phyloP scores from a whole-genome alignment of 495 filamentous ascomycete species.

The Neurospora cerealis region DNA sequence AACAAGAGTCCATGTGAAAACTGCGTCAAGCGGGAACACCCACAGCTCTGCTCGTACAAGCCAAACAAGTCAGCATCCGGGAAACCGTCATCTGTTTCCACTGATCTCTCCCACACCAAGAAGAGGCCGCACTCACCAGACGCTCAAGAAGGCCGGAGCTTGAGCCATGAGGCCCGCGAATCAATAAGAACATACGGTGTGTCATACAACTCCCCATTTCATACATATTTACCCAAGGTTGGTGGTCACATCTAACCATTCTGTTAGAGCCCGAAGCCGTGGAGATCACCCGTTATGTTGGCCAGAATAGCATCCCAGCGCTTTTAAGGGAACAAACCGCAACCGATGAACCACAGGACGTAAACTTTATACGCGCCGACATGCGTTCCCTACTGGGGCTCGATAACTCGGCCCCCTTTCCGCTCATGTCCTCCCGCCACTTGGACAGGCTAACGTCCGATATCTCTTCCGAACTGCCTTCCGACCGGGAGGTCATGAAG shows the following conservation, averaged over 20 bases:
- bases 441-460: slow-evolving; percentile 60
- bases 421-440: slow-evolving; percentile 65
- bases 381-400: slow-evolving; percentile 74
- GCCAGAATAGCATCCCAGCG: slow-evolving; percentile 53
- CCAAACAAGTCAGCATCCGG: slow-evolving; percentile 51
- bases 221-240: not conserved
- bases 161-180: slow-evolving; percentile 31
- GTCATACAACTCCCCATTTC: not conserved
- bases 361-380: slow-evolving; percentile 44
- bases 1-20: slow-evolving; percentile 64
- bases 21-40: slow-evolving; percentile 63
- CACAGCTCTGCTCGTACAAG: slow-evolving; percentile 63
- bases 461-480: slow-evolving; percentile 55
- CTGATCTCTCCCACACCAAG: slow-evolving; percentile 23
- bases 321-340: slow-evolving; percentile 54
- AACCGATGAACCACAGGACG: slow-evolving; percentile 33
- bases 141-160: slow-evolving; percentile 24
- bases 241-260: not conserved
- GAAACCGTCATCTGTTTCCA: slow-evolving; percentile 24
- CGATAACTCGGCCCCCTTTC: slow-evolving; percentile 78
- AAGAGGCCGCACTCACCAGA: slow-evolving; percentile 39
- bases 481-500: slow-evolving; percentile 53
- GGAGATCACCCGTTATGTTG: slow-evolving; percentile 56
- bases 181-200: slow-evolving; percentile 27
- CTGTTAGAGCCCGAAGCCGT: slow-evolving; percentile 48